phyloP scores from a whole-genome alignment of 2,329 filamentous ascomycete genomes.

The Colletotrichum chrysophilum region DNA sequence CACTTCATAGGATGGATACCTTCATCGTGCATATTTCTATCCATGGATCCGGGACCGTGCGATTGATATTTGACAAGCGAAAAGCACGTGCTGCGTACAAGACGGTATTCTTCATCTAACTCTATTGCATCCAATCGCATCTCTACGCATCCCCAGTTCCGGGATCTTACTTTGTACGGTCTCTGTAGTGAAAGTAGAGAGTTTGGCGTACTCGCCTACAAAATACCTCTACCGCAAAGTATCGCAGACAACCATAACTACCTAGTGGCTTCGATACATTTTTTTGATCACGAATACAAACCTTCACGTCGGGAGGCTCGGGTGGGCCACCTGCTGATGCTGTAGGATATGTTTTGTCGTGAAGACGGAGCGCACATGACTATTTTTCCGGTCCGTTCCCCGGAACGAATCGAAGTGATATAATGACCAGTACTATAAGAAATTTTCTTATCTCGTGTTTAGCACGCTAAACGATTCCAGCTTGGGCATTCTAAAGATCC shows the following conservation, averaged over 20 bases:
- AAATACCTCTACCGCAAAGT: neutral
- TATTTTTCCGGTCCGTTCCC: rapidly evolving
- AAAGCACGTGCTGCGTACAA: neutral
- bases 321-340: neutral
- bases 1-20: neutral
- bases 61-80: neutral
- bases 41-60: neutral
- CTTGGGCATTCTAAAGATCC: neutral
- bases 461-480: rapidly evolving
- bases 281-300: neutral
- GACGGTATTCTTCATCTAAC: neutral
- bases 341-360: neutral
- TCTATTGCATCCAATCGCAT: neutral
- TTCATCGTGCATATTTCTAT: neutral
- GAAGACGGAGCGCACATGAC: neutral
- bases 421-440: neutral
- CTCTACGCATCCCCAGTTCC: neutral
- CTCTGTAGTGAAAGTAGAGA: neutral
- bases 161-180: neutral
- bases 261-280: neutral
- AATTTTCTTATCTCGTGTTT: rapidly evolving
- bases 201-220: neutral
- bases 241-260: neutral
- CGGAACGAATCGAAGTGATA: rapidly evolving
- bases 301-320: neutral